Conservation (phyloP, 1,139 yeast species). For the Blastobotrys buckinghamii region DNA sequence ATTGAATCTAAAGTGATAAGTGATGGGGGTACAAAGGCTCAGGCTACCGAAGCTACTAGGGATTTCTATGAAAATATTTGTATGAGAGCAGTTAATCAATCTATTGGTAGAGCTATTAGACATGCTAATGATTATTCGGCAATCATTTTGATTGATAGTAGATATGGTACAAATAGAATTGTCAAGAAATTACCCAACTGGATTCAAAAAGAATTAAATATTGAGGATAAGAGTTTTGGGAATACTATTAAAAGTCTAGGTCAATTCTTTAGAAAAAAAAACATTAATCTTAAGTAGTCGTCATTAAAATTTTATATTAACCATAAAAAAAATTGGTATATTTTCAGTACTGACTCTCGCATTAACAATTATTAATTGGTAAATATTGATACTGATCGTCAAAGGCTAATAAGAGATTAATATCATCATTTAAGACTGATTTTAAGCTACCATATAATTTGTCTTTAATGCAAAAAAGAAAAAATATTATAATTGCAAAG, state of each 20-base stretch:
- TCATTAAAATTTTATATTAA: no score
- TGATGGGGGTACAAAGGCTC: slow-evolving; percentile 39
- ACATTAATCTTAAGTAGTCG: no score
- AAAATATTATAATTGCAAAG: no score
- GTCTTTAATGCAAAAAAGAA: no score
- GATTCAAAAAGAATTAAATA: slow-evolving; percentile 44
- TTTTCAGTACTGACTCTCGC: no score
- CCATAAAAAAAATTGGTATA: no score
- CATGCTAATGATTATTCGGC: slow-evolving; percentile 77
- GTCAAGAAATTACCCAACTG: slow-evolving; percentile 67
- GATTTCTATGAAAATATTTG: slow-evolving; percentile 78
- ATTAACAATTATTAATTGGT: no score
- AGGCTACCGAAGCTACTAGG: slow-evolving; percentile 45
- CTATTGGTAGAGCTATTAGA: slow-evolving; percentile 89
- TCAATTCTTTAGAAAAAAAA: slow-evolving; percentile 1
- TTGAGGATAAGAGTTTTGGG: slow-evolving; percentile 7
- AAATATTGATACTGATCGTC: no score
- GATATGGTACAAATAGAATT: slow-evolving; percentile 49
- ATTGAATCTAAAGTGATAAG: slow-evolving; percentile 43
- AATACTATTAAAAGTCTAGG: slow-evolving; percentile 6
- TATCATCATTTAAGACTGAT: no score
- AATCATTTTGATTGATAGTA: slow-evolving; percentile 62
- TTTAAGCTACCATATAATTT: no score
- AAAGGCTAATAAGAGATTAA: no score
- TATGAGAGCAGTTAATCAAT: slow-evolving; percentile 88